Conservation (phyloP, 2,329 filamentous ascomycete genomes). For the Fusarium denticulatum region DNA sequence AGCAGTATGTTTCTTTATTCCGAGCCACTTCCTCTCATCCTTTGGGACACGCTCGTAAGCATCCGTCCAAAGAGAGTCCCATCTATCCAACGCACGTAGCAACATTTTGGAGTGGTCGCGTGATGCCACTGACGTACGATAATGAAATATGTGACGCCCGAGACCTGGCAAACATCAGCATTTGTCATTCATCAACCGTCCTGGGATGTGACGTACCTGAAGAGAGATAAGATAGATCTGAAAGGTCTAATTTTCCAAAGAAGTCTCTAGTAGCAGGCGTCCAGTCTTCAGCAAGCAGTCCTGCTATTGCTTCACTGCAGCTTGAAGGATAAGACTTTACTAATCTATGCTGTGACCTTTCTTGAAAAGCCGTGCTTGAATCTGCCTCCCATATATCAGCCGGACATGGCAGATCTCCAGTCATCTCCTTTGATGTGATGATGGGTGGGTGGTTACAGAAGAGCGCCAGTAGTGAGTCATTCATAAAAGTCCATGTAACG, state of each 20-base stretch:
- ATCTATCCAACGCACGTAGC: slow-evolving; percentile 13
- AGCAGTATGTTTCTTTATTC: slow-evolving; percentile 8
- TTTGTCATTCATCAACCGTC: accelerated
- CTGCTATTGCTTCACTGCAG: not conserved
- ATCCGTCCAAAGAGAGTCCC: slow-evolving; percentile 13
- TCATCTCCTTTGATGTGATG: slow-evolving; percentile 24
- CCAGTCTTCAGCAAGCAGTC: slow-evolving; percentile 18
- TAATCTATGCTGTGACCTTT: accelerated
- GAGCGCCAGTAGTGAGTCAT: slow-evolving; percentile 7
- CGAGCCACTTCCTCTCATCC: slow-evolving; percentile 15
- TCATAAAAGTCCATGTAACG: slow-evolving; percentile 20
- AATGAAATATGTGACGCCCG: slow-evolving; percentile 7
- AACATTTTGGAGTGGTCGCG: not conserved
- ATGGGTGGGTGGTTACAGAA: slow-evolving; percentile 23
- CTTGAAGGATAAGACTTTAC: not conserved
- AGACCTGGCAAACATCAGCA: not conserved
- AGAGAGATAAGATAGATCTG: not conserved
- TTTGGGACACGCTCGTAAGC: not conserved
- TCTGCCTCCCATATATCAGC: slow-evolving; percentile 22
- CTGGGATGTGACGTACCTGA: not conserved
- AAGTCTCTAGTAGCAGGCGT: not conserved
- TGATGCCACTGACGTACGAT: not conserved
- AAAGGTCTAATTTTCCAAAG: not conserved
- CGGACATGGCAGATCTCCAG: slow-evolving; percentile 18
- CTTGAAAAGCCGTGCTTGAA: not conserved